A percentile compares a stretch with the other conserved stretches of the same genome.
Evolutionary conservation across 1,139 yeast genomes (phyloP).

Genomic region (Meyerozyma athensensis): DNA sequence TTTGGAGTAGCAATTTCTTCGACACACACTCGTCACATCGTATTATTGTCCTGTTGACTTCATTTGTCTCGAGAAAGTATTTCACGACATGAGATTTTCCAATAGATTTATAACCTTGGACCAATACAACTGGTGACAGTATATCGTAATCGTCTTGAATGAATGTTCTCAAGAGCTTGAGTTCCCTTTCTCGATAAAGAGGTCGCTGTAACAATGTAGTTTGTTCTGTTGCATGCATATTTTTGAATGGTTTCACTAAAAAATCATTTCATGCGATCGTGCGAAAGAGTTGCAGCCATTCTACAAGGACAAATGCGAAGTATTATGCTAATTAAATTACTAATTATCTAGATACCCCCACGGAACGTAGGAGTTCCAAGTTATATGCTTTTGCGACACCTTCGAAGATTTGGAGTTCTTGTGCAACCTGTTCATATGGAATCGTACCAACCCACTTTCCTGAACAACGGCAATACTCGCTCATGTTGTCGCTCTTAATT

Average conservation of each 20-base stretch:
- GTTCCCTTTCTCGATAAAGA: conserved; percentile 20
- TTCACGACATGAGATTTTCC: conserved; percentile 36
- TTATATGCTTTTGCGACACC: conserved; percentile 61
- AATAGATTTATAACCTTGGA: conserved; percentile 39
- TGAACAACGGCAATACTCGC: conserved; percentile 79
- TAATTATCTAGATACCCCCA: conserved; percentile 2
- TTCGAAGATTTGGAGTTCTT: conserved; percentile 44
- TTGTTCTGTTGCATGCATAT: no score
- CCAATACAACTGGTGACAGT: conserved; percentile 27
- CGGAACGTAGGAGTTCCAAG: conserved; percentile 44
- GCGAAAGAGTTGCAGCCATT: background rate
- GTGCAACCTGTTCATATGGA: conserved; percentile 39
- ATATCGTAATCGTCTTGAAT: conserved; percentile 17
- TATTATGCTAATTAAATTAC: conserved; percentile 6
- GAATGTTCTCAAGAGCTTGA: conserved; percentile 26
- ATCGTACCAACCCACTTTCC: conserved; percentile 75
- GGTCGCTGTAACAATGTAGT: background rate
- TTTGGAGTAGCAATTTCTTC: conserved; percentile 33
- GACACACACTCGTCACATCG: conserved; percentile 40
- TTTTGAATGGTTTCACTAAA: no score
- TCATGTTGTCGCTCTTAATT: conserved; percentile 64
- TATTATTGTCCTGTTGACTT: conserved; percentile 23
- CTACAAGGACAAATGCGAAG: background rate
- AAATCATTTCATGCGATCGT: background rate
- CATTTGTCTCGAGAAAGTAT: conserved; percentile 20